Base-by-base conservation (phyloP, 2,329 filamentous ascomycete genomes). In the Chaetomium olivaceum region DNA sequence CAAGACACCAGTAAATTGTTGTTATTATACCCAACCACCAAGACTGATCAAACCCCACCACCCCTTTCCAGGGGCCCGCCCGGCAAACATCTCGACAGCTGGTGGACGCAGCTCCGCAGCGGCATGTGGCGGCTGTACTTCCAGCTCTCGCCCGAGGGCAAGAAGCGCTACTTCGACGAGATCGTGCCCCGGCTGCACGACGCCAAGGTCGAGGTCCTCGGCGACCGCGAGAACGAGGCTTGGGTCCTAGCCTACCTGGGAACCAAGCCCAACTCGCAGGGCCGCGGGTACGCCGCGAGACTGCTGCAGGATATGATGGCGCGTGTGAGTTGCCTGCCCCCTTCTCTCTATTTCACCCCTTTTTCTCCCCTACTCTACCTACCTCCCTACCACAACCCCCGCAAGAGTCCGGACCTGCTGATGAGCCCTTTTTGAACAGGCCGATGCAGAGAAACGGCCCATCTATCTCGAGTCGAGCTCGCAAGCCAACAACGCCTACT, bases 181-280 rank as follows among this genome's bases (percentile, higher is more conserved):
- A 88, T 94, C 77, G 77, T 93, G 57, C 91, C 91, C 19, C 82
- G 92, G 55, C 83, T 95, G 69, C 87, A 91, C 77, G 80, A 88
- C 71, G 89, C 89, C 73, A 93, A 93, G 80, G 80, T 82, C 67
- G 82, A 86, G 67, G 83, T 91, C 67, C 84, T 95, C 76, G 89
- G 89, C 25, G 81, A 84, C 48, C 83, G 87, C 59, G 89, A 92
- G 74, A 76, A 81, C 71, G 82, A 90, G 67, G 88, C 85, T 74
- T 95, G 91, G 83, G 95, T 95, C 76, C 87, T 96, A 62, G 90
- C 93, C 57, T 95, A 94, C 77, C 82, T 96, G 67, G 92, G 91
- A 68, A 93, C 90, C 59, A 90, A 88, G 76, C 87, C 89, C 39
- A 82, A 81, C 67, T 87, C 88, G 4, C 86, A 89, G 67, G 87